phyloP scores from a whole-genome alignment of 106 monocot species.

The Allium sativum region DNA sequence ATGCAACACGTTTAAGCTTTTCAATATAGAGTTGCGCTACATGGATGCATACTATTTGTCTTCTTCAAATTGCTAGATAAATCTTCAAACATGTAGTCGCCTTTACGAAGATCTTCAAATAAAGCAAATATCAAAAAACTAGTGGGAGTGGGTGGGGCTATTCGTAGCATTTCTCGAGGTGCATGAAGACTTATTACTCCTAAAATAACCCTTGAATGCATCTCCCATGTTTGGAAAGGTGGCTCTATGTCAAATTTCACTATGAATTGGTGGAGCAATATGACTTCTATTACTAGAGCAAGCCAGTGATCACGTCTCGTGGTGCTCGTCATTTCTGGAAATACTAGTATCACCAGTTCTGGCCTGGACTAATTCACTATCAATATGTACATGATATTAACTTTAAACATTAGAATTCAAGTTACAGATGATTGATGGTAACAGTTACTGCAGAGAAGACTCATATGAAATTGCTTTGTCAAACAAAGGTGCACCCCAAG shows the following conservation, averaged over 20 bases:
- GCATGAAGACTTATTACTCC: conserved; percentile 84
- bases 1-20: conserved; percentile 36
- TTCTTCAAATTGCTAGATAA: conserved; percentile 41
- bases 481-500: conserved; percentile 81
- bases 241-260: conserved; percentile 40
- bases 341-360: conserved; percentile 70
- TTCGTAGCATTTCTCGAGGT: conserved; percentile 82
- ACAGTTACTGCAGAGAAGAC: conserved; percentile 40
- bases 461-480: conserved; percentile 69
- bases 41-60: conserved; percentile 25
- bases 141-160: conserved; percentile 58
- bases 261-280: conserved; percentile 56
- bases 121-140: conserved; percentile 81
- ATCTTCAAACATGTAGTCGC: conserved; percentile 80
- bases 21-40: conserved; percentile 60
- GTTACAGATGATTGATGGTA: background rate
- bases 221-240: conserved; percentile 47
- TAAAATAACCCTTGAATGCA: conserved; percentile 57
- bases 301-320: conserved; percentile 85
- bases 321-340: conserved; percentile 89
- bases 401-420: too few species aligned
- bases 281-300: conserved; percentile 60
- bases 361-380: conserved; percentile 36
- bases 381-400: too few species aligned
- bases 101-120: conserved; percentile 77